Conservation (phyloP, 2,329 filamentous ascomycete species). For the Neopestalotiopsis sp. region DNA sequence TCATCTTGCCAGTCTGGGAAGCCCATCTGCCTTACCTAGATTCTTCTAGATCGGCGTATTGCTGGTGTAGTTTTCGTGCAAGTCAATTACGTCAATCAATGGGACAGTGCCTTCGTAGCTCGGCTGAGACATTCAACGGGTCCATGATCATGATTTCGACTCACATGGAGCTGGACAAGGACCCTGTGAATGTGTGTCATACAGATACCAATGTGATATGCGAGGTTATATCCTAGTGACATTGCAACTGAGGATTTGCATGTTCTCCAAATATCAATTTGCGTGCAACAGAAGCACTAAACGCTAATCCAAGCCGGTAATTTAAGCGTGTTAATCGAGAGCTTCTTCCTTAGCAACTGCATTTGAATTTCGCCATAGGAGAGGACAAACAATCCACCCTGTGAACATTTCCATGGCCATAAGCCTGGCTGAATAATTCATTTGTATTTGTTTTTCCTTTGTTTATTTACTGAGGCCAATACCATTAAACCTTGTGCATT, state of each 20-base stretch:
- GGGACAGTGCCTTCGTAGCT: not conserved
- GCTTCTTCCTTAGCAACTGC: not conserved
- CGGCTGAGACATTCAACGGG: not conserved
- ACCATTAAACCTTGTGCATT: not conserved
- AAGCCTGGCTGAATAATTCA: not conserved
- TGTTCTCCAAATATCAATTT: not conserved
- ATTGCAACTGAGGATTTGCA: not conserved
- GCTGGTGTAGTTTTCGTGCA: not conserved
- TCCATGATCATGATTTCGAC: not conserved
- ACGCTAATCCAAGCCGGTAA: not conserved
- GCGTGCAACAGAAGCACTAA: not conserved
- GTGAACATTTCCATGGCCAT: not conserved
- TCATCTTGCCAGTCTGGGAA: not conserved
- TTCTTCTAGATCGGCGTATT: not conserved
- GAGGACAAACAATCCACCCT: not conserved
- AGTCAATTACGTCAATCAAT: constrained; percentile 1
- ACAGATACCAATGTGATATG: not conserved
- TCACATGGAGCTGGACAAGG: not conserved
- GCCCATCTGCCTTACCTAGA: not conserved
- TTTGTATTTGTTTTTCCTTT: not conserved
- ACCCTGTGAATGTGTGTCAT: not conserved
- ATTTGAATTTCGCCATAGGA: not conserved
- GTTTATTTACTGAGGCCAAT: not conserved
- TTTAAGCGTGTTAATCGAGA: no score
- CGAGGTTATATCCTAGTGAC: not conserved